Conservation (phyloP, 306 rosid species). For the Abrus precatorius region DNA sequence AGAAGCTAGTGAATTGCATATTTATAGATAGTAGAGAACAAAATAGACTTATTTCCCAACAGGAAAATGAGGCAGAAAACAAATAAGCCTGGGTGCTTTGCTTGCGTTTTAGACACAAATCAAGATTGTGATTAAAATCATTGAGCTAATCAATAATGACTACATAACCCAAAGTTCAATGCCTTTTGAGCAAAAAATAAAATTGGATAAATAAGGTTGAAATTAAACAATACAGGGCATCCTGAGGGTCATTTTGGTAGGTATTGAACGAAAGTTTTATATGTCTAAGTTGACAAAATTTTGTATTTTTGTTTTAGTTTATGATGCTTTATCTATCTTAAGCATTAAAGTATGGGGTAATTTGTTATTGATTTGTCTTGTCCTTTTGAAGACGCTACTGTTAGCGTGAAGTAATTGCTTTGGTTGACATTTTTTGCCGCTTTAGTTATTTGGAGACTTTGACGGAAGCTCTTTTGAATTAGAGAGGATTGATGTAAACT, state of each 20-base stretch:
- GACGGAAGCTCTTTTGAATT: conserved; percentile 18
- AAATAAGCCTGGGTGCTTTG: neutral
- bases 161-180: neutral
- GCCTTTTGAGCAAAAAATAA: neutral
- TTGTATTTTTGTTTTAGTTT: conserved; percentile 5
- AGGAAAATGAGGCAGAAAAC: neutral
- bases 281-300: conserved; percentile 30
- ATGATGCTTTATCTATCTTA: conserved; percentile 4
- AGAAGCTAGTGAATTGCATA: neutral
- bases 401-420: conserved; percentile 49
- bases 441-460: conserved; percentile 48
- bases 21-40: neutral
- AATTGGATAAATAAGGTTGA: neutral
- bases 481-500: conserved; percentile 45
- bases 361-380: conserved; percentile 31
- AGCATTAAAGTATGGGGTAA: neutral
- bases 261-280: conserved; percentile 33
- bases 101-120: neutral
- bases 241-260: conserved; percentile 35
- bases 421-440: conserved; percentile 49
- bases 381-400: conserved; percentile 42
- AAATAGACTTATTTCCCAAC: neutral
- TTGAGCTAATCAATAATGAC: neutral
- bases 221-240: conserved; percentile 42
- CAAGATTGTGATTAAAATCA: neutral